These are phyloP conservation scores for Hamigera avellanea DNA, from an alignment of 495 filamentous ascomycete genomes.

Conservation along the genomic window DNA sequence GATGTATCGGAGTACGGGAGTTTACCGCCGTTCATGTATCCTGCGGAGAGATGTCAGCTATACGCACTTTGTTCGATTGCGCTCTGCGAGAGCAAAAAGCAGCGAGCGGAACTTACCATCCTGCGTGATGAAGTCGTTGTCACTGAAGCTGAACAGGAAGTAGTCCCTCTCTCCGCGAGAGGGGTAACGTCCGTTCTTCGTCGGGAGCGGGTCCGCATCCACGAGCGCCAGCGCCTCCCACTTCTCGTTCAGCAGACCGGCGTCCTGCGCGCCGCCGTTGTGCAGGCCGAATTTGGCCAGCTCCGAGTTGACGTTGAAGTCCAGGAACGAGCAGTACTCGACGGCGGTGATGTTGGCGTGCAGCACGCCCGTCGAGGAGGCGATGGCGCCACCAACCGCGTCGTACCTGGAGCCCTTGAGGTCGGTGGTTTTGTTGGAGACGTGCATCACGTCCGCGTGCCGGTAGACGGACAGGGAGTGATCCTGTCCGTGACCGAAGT, in stretches of 20 bases:
- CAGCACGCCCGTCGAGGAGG: slow-evolving; percentile 41
- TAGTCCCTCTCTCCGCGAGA: slow-evolving; percentile 47
- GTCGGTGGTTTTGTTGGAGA: slow-evolving; percentile 48
- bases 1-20: slow-evolving; percentile 49
- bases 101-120: slow-evolving; percentile 38
- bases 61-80: background rate
- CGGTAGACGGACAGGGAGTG: slow-evolving; percentile 50
- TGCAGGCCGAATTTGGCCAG: slow-evolving; percentile 57
- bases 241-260: slow-evolving; percentile 60
- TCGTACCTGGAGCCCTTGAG: slow-evolving; percentile 48
- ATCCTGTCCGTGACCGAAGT: slow-evolving; percentile 45
- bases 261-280: slow-evolving; percentile 51
- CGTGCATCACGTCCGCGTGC: slow-evolving; percentile 63
- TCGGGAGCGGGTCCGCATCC: slow-evolving; percentile 40
- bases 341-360: slow-evolving; percentile 47
- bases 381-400: slow-evolving; percentile 36
- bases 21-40: slow-evolving; percentile 51
- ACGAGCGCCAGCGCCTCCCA: slow-evolving; percentile 65
- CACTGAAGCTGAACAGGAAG: slow-evolving; percentile 56
- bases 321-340: slow-evolving; percentile 57
- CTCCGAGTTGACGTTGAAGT: slow-evolving; percentile 61
- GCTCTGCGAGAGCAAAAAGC: slow-evolving; percentile 1
- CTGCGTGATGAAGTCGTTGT: slow-evolving; percentile 78
- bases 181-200: slow-evolving; percentile 7
- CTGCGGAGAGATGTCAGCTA: too few relatives aligned